Conservation (phyloP, 1,284 basidiomycete genomes). For the Apiotrichum siamense region DNA sequence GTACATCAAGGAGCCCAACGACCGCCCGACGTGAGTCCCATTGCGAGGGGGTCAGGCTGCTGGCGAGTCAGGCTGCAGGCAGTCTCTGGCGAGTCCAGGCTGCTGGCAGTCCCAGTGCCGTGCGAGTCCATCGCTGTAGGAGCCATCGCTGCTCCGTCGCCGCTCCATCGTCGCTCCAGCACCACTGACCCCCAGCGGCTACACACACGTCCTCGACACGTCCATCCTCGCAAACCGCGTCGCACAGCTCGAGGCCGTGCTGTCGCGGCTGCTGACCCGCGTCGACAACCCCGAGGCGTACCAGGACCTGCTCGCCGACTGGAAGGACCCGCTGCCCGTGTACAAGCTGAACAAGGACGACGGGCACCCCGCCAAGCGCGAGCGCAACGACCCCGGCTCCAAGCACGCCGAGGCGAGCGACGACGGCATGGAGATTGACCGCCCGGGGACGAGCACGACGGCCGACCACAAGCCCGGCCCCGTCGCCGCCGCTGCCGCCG, state of each 20-base stretch:
- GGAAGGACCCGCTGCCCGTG: constrained; percentile 12
- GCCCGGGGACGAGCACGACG: no score
- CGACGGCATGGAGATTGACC: neutral
- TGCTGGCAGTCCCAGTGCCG: no score
- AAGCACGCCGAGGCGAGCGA: neutral
- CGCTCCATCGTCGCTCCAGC: no score
- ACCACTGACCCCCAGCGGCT: constrained; percentile 19
- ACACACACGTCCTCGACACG: constrained; percentile 23
- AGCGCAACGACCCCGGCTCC: constrained; percentile 1
- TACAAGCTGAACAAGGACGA: constrained; percentile 11
- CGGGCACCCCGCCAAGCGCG: neutral
- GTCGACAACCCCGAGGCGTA: constrained; percentile 12
- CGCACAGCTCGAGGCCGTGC: constrained; percentile 18
- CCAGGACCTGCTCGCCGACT: constrained; percentile 14
- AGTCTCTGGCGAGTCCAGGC: no score
- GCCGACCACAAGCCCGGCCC: no score
- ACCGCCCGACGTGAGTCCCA: constrained; percentile 18
- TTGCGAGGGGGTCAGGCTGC: neutral
- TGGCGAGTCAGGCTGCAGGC: no score
- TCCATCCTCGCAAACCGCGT: constrained; percentile 21
- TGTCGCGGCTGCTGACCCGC: constrained; percentile 13
- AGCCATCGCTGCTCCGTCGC: no score
- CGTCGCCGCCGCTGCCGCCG: no score
- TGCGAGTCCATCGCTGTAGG: no score
- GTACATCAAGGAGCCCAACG: constrained; percentile 17